phyloP scores from a whole-genome alignment of 2,329 filamentous ascomycete species.

The Helminthosporium solani region DNA sequence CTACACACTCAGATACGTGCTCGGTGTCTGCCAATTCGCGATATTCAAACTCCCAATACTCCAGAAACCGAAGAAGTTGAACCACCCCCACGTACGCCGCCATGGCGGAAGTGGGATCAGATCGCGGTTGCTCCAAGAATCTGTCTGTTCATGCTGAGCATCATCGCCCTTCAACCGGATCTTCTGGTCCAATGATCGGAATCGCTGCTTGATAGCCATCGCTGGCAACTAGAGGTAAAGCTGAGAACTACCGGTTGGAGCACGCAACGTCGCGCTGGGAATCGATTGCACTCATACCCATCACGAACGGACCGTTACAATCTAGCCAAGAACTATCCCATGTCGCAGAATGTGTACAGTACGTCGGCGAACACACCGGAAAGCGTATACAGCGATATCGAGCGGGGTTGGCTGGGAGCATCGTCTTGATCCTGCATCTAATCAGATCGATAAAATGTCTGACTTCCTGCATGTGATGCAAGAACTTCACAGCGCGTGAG shows the following conservation, averaged over 20 bases:
- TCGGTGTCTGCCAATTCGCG: conserved; percentile 52
- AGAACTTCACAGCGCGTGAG: background rate
- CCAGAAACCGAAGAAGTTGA: conserved; percentile 49
- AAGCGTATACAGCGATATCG: background rate
- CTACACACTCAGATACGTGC: conserved; percentile 45
- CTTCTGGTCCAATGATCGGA: conserved; percentile 33
- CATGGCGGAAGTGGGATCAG: conserved; percentile 41
- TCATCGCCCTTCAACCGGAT: conserved; percentile 44
- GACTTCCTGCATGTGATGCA: no score
- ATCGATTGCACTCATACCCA: no score
- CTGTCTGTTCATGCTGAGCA: conserved; percentile 48
- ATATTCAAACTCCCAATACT: conserved; percentile 45
- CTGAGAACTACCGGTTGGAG: background rate
- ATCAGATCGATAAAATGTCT: conserved; percentile 5
- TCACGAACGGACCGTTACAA: background rate
- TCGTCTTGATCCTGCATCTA: conserved; percentile 4
- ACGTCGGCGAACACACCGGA: background rate
- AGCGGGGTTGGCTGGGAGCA: background rate
- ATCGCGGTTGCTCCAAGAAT: conserved; percentile 45
- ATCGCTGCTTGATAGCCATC: conserved; percentile 11
- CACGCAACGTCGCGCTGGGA: no score
- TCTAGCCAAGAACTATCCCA: background rate
- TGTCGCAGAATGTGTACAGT: background rate
- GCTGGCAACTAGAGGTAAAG: background rate
- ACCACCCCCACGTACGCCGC: conserved; percentile 45